Evolutionary conservation across 345 rosid species (phyloP), one percentile per base, ranked within the genome.

Genomic region (Hypericum perforatum): DNA sequence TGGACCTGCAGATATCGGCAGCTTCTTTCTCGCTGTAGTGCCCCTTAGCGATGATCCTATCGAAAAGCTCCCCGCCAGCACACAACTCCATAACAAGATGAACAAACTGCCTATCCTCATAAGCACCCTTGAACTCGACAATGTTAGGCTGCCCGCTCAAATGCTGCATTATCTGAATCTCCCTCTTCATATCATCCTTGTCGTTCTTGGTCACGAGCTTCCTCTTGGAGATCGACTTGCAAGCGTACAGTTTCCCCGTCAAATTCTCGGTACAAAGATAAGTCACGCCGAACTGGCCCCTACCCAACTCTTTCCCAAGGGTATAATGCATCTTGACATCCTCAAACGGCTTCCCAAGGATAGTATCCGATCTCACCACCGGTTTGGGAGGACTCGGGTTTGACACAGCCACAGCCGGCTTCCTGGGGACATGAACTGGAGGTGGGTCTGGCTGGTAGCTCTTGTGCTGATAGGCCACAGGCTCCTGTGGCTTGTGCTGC

Each of bases 311-410:
- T 39, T 66, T 66, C 3, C 64, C 64, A 1, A 54, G 39, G 10
- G 70, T 54, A 11, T 60, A 66, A 29, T 41, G 43, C 45, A 43
- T 37, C 39, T 49, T 66, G 10, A 66, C 53, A 43, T 66, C 70
- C 10, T 66, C 64, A 9, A n/a, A 60, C 13, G 64, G 60, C 14
- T 59, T 66, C n/a, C 43, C 70, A 9, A 66, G 61, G 15, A 66
- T 66, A 9, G 70, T 66, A 56, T 66, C 61, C 0, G 57, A 16
- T 50, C 50, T 76, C 41, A 29, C 68, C 43, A 58, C 72, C 14
- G 77, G 66, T 54, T 54, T 76, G 12, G 82, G 78, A 38, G 70
- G 69, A 53, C 66, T 69, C 16, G 49, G 49, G 37, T 63, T 53
- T 0, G 68, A n/a, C n/a, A n/a, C n/a, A n/a, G n/a, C 52, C 49